phyloP scores from a whole-genome alignment of 495 filamentous ascomycete genomes.

The Annulohypoxylon nitens region DNA sequence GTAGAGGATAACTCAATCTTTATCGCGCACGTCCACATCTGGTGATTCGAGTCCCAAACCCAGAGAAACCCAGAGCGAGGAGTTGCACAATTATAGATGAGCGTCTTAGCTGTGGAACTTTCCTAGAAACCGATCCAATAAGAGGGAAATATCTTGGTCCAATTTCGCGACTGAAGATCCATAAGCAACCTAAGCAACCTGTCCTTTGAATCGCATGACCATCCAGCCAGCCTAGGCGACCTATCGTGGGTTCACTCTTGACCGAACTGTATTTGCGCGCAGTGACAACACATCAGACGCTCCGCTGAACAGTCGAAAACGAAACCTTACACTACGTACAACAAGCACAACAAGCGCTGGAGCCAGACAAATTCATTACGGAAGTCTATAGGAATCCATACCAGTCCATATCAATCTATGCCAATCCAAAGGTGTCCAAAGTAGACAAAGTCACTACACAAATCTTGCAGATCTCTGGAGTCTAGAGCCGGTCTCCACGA shows the following conservation, averaged over 20 bases:
- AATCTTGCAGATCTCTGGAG: slow-evolving; percentile 29
- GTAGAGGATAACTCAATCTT: slow-evolving; percentile 31
- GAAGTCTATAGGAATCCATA: slow-evolving; percentile 17
- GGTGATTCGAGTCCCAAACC: slow-evolving; percentile 3
- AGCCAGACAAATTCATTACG: slow-evolving; percentile 4
- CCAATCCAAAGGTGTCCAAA: slow-evolving; percentile 9
- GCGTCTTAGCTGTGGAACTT: slow-evolving; percentile 42
- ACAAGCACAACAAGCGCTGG: slow-evolving; percentile 10
- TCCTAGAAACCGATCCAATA: slow-evolving; percentile 28
- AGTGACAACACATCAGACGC: slow-evolving; percentile 46
- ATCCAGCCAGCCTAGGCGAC: slow-evolving; percentile 8
- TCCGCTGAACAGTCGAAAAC: slow-evolving; percentile 29
- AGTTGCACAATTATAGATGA: slow-evolving; percentile 36
- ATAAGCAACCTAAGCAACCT: slow-evolving; percentile 42
- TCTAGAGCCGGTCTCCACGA: slow-evolving; percentile 24
- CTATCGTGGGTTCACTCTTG: slow-evolving; percentile 41
- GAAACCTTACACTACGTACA: slow-evolving; percentile 14
- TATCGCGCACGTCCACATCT: slow-evolving; percentile 39
- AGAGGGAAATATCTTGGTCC: slow-evolving; percentile 11
- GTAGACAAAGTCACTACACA: slow-evolving; percentile 11
- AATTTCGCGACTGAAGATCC: slow-evolving; percentile 28
- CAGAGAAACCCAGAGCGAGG: neutral
- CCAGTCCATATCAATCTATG: neutral
- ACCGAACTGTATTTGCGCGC: slow-evolving; percentile 40
- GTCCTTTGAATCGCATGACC: slow-evolving; percentile 43